Percentiles rank a stretch among this genome's conserved stretches.
Evolutionary conservation across 805 yeast genomes (phyloP).

Genomic region (Saturnispora saitoi): DNA sequence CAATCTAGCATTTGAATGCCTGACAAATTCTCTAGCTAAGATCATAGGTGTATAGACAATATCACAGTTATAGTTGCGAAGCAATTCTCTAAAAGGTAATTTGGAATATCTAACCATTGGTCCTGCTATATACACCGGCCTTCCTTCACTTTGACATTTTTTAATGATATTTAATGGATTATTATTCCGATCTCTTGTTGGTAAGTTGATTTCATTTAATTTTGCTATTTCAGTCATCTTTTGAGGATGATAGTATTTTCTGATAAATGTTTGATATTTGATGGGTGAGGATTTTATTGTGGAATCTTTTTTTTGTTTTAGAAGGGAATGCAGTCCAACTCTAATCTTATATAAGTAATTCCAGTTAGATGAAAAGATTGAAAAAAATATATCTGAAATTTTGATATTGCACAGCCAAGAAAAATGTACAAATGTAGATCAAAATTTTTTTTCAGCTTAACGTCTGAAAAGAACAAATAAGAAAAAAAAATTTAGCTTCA

Average conservation of each 20-base stretch:
- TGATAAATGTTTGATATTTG: not conserved
- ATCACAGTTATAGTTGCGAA: constrained; percentile 65
- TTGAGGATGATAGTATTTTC: not conserved
- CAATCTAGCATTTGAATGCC: constrained; percentile 70
- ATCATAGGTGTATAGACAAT: constrained; percentile 96
- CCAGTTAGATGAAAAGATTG: no score
- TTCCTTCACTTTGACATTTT: constrained; percentile 35
- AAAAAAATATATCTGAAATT: not conserved
- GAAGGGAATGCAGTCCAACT: no score
- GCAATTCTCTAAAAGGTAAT: constrained; percentile 78
- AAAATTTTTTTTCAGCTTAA: not conserved
- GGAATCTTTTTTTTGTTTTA: not conserved
- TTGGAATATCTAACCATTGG: constrained; percentile 98
- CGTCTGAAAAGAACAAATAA: not conserved
- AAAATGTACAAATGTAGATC: not conserved
- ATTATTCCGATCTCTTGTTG: constrained; percentile 34
- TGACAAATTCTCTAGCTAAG: constrained; percentile 86
- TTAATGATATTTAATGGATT: constrained; percentile 47
- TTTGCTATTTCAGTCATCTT: not conserved
- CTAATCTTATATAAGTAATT: no score
- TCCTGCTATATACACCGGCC: constrained; percentile 67
- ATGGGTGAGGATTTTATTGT: not conserved
- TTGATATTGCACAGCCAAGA: not conserved
- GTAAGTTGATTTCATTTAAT: not conserved
- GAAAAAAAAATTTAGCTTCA: not conserved